Conservation (phyloP, 2,329 filamentous ascomycete species). For the Akanthomyces lecanii region DNA sequence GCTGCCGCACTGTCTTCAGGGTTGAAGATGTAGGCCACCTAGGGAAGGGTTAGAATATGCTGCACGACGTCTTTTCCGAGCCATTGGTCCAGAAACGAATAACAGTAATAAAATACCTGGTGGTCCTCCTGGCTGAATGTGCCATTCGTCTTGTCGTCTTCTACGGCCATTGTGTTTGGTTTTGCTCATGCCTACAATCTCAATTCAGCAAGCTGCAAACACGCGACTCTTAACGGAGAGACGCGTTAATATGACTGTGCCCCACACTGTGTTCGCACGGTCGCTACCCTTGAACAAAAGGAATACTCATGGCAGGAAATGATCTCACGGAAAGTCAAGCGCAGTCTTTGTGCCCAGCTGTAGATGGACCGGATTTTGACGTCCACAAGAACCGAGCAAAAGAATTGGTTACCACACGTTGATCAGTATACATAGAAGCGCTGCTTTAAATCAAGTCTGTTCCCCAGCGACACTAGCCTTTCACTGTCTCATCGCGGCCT, state of each 20-base stretch:
- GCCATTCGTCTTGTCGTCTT: conserved; percentile 21
- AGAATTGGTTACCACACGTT: not conserved
- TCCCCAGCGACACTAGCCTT: conserved; percentile 1
- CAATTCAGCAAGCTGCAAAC: not conserved
- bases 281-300: not conserved
- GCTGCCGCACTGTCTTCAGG: conserved; percentile 39
- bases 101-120: conserved; percentile 30
- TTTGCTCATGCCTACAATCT: not conserved
- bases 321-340: too few relatives aligned
- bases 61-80: not conserved
- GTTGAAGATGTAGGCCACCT: conserved; percentile 62
- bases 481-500: not conserved
- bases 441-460: not conserved
- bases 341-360: too few relatives aligned
- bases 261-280: conserved; percentile 13
- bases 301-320: too few relatives aligned
- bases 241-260: conserved; percentile 15
- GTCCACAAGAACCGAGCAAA: not conserved
- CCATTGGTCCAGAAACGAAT: too few relatives aligned
- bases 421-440: not conserved
- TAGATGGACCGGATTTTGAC: too few relatives aligned
- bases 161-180: conserved; percentile 1
- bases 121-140: conserved; percentile 41
- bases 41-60: conserved; percentile 20
- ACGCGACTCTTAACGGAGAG: conserved; percentile 7